Conservation (phyloP, 331 rosid genomes). For the Acacia concinna region DNA sequence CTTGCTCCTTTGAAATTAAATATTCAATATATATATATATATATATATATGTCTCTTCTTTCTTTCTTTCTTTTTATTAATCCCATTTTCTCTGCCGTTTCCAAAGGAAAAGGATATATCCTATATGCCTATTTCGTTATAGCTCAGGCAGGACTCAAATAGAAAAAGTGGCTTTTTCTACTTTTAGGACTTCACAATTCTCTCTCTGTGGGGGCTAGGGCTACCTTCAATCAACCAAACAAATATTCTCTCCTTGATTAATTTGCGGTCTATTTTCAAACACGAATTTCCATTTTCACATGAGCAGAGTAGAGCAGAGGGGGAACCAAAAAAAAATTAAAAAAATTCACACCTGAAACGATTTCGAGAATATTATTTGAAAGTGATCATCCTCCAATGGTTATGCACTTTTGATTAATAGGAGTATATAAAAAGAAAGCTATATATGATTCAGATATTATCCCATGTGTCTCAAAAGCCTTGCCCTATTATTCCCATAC, state of each 20-base stretch:
- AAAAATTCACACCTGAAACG: conserved; percentile 27
- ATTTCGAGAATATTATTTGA: conserved; percentile 60
- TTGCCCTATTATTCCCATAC: conserved; percentile 32
- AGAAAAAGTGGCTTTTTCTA: conserved; percentile 39
- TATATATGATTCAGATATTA: conserved; percentile 59
- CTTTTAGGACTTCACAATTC: conserved; percentile 47
- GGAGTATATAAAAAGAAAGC: conserved; percentile 28
- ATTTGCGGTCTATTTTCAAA: conserved; percentile 47
- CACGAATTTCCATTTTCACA: conserved; percentile 42
- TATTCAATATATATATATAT: too few relatives aligned
- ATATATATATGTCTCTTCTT: too few relatives aligned
- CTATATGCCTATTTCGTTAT: conserved; percentile 48
- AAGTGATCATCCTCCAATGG: conserved; percentile 40
- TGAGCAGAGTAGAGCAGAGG: too few relatives aligned
- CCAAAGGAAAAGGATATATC: conserved; percentile 47
- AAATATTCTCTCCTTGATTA: conserved; percentile 39
- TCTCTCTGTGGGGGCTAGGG: conserved; percentile 39
- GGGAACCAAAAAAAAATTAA: too few relatives aligned
- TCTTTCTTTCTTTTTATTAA: too few relatives aligned
- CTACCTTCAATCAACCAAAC: conserved; percentile 37
- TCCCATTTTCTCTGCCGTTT: conserved; percentile 31
- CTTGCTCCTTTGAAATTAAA: conserved; percentile 57
- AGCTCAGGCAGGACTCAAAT: conserved; percentile 45
- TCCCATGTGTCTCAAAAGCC: conserved; percentile 40
- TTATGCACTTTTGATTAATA: conserved; percentile 32